Percentiles rank a stretch among this genome's conserved stretches.
Conservation (phyloP, 2,329 filamentous ascomycete species). For the Didymella sp. region DNA sequence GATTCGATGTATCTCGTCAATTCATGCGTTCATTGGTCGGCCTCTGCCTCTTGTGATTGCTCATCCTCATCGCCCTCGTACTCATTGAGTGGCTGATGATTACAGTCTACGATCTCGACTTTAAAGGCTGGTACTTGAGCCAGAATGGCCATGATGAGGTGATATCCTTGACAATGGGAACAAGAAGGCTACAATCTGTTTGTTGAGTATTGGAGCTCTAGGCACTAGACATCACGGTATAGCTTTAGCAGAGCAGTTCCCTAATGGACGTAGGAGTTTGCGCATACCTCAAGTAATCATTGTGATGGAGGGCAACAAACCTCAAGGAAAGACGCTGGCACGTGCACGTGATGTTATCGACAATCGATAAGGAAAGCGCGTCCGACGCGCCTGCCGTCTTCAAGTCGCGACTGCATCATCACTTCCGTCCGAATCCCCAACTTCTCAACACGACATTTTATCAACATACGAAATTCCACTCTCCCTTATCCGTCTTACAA, state of each 20-base stretch:
- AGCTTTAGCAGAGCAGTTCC: not conserved
- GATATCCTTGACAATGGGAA: not conserved
- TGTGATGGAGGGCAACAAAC: not conserved
- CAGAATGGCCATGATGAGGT: not conserved
- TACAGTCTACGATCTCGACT: not conserved
- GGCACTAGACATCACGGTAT: too few species aligned
- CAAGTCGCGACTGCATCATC: slow-evolving; percentile 18
- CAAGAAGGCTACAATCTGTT: not conserved
- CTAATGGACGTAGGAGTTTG: not conserved
- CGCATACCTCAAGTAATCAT: not conserved
- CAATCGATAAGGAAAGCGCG: slow-evolving; percentile 22
- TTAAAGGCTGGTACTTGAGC: not conserved
- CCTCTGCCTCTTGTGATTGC: not conserved
- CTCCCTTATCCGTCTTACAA: not conserved
- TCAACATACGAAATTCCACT: not conserved
- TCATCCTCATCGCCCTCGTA: not conserved
- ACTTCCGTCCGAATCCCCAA: not conserved
- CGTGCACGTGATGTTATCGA: slow-evolving; percentile 24
- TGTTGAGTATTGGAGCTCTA: not conserved
- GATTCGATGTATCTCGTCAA: not conserved
- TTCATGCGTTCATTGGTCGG: not conserved
- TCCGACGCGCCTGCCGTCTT: slow-evolving; percentile 15
- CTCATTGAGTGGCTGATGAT: not conserved
- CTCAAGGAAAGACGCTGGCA: not conserved
- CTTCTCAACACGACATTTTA: not conserved